These are phyloP conservation scores for Medicago truncatula DNA, from an alignment of 306 rosid genomes.

Conservation along the genomic window MtrunA17r5.0-ANR NC_053048.1:36615501-36616000, in stretches of 20 bases:
- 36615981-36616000: slow-evolving; percentile 70
- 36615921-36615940: slow-evolving; percentile 46
- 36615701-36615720: slow-evolving; percentile 89
- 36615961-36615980: slow-evolving; percentile 55
- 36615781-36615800: slow-evolving; percentile 54
- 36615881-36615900: slow-evolving; percentile 48
- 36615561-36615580: slow-evolving; percentile 52
- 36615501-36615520: slow-evolving; percentile 80
- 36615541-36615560: slow-evolving; percentile 47
- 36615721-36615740: slow-evolving; percentile 70
- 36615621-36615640: slow-evolving; percentile 46
- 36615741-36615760: slow-evolving; percentile 49
- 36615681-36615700: slow-evolving; percentile 89
- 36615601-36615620: slow-evolving; percentile 48
- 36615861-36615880: slow-evolving; percentile 51
- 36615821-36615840: slow-evolving; percentile 81
- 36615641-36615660: slow-evolving; percentile 57
- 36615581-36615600: slow-evolving; percentile 54
- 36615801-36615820: slow-evolving; percentile 71
- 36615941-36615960: slow-evolving; percentile 57
- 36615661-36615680: slow-evolving; percentile 60
- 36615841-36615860: slow-evolving; percentile 77
- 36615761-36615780: slow-evolving; percentile 52
- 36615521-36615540: slow-evolving; percentile 51
- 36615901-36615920: slow-evolving; percentile 49